Conservation (phyloP, 768 basidiomycete genomes). For the Tremella fuciformis region DNA sequence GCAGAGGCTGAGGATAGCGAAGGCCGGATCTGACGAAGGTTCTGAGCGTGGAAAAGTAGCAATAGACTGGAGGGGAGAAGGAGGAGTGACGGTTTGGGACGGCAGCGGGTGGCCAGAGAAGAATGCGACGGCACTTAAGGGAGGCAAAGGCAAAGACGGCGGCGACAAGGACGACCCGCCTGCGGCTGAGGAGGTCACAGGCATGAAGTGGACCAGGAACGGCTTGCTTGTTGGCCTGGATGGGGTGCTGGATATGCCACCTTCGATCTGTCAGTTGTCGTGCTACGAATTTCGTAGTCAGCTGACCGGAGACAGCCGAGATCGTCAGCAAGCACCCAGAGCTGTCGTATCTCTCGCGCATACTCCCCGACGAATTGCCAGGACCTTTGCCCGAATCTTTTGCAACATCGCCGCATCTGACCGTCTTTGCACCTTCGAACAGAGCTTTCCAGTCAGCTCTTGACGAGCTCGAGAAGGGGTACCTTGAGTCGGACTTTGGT, state of each 20-base stretch:
- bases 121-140: constrained; percentile 13
- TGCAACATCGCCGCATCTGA: constrained; percentile 63
- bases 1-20: constrained; percentile 69
- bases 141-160: constrained; percentile 5
- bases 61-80: constrained; percentile 71
- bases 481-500: constrained; percentile 84
- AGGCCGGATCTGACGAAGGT: constrained; percentile 47
- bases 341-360: constrained; percentile 69
- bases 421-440: constrained; percentile 83
- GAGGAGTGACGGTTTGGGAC: constrained; percentile 57
- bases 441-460: constrained; percentile 72
- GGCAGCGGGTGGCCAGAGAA: constrained; percentile 37
- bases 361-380: constrained; percentile 58
- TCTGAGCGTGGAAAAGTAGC: constrained; percentile 52
- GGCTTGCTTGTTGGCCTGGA: constrained; percentile 74
- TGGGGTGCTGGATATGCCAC: constrained; percentile 70
- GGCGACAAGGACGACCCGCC: constrained; percentile 4
- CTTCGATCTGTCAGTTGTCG: constrained; percentile 63
- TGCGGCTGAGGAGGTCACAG: constrained; percentile 59
- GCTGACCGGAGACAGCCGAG: constrained; percentile 56
- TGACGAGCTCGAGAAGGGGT: constrained; percentile 72
- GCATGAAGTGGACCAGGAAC: constrained; percentile 63
- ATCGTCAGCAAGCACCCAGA: constrained; percentile 62
- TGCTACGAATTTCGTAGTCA: background rate
- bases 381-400: constrained; percentile 57